phyloP scores from a whole-genome alignment of 169 alveolate species.

The Cryptosporidium bovis region DNA sequence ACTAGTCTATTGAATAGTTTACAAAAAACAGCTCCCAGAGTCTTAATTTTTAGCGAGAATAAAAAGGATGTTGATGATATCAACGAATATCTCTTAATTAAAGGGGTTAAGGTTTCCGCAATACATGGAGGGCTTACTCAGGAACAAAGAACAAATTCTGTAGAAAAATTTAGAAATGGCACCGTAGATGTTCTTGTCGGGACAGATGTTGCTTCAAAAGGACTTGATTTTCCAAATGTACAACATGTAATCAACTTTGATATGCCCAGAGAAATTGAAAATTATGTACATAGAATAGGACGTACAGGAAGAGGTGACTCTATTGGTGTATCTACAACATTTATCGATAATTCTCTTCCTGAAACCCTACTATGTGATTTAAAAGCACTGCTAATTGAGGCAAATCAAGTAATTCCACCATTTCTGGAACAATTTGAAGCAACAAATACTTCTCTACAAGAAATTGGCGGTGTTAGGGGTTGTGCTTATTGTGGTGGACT shows the following conservation, averaged over 20 bases:
- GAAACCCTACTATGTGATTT: conserved; percentile 86
- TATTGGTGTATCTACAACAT: conserved; percentile 95
- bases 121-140: conserved; percentile 93
- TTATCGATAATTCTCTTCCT: conserved; percentile 87
- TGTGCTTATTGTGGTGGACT: conserved; percentile 93
- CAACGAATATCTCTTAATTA: conserved; percentile 90
- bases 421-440: conserved; percentile 87
- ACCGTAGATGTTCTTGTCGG: conserved; percentile 89
- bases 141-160: conserved; percentile 88
- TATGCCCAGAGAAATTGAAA: conserved; percentile 97
- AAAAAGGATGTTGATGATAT: conserved; percentile 95
- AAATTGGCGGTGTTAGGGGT: conserved; percentile 91
- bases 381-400: conserved; percentile 90
- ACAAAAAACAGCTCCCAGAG: conserved; percentile 96
- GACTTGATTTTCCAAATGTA: conserved; percentile 96
- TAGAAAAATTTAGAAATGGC: conserved; percentile 85
- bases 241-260: conserved; percentile 98
- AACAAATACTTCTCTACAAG: conserved; percentile 79
- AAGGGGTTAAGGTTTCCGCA: conserved; percentile 90
- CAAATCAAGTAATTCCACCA: conserved; percentile 90
- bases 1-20: conserved; percentile 88
- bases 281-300: conserved; percentile 98
- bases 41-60: conserved; percentile 93
- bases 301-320: conserved; percentile 99
- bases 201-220: conserved; percentile 97